A percentile compares a stretch with the other conserved stretches of the same genome.
phyloP scores from a whole-genome alignment of 148 eudicot genomes.

The Limonium bicolor region DNA sequence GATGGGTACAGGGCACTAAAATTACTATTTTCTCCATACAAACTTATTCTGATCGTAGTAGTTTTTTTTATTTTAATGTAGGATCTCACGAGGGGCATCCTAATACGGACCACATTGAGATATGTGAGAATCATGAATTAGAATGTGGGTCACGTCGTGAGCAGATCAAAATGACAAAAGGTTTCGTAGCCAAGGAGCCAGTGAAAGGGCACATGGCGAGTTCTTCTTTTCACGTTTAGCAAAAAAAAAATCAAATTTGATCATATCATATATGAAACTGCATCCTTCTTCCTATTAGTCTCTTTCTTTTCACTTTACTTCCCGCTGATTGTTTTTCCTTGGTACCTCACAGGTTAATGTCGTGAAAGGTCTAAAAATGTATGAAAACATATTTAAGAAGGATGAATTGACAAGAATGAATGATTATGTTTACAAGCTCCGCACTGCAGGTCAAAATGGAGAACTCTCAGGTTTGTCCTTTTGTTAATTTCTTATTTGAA shows the following conservation, averaged over 20 bases:
- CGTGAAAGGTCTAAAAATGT: slow-evolving; percentile 84
- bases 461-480: slow-evolving; percentile 64
- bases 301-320: too few species aligned
- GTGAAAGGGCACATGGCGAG: slow-evolving; percentile 91
- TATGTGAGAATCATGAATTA: slow-evolving; percentile 81
- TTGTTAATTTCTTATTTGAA: slow-evolving; percentile 2
- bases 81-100: slow-evolving; percentile 74
- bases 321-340: too few species aligned
- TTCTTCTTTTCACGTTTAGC: slow-evolving; percentile 28
- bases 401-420: slow-evolving; percentile 51
- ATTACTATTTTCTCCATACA: too few species aligned
- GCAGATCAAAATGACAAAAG: slow-evolving; percentile 82
- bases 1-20: too few species aligned
- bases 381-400: slow-evolving; percentile 61
- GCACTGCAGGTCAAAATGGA: slow-evolving; percentile 87
- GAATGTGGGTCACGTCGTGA: slow-evolving; percentile 55
- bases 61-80: slow-evolving; percentile 13
- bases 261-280: too few species aligned
- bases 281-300: too few species aligned
- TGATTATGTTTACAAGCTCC: slow-evolving; percentile 52
- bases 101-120: slow-evolving; percentile 23
- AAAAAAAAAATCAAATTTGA: too few species aligned
- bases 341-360: slow-evolving; percentile 76
- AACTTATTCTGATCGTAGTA: too few species aligned
- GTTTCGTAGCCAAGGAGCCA: slow-evolving; percentile 90